Base-by-base conservation (phyloP, 2,329 filamentous ascomycete genomes). In the Beauveria scarabaeidicola region DNA sequence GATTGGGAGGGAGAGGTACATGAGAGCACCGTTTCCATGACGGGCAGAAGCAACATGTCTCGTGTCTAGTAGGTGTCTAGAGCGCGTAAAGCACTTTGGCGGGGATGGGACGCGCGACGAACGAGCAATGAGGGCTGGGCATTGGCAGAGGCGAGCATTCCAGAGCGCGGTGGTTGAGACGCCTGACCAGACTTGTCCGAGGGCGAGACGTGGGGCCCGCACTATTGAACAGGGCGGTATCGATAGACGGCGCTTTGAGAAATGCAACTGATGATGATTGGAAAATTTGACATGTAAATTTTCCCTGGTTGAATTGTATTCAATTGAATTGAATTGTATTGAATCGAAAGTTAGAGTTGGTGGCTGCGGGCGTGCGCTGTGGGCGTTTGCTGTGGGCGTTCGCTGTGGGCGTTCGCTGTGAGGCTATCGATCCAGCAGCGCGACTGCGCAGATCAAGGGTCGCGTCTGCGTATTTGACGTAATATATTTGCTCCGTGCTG, bases 1-100 rank as follows among this genome's bases (percentile, higher is more conserved):
- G 32, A 29, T 52, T 41, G 51, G 15, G 44, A 40, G 29, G 15
- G 48, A 60, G 52, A 32, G 29, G 55, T 43, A 54, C 43, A 55
- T 51, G 58, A 58, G 63, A 60, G 62, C 58, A 52, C 64, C 50
- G 38, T 44, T 38, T 57, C 62, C 70, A 72, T 71, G 66, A 58
- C 67, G 60, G 51, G 44, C 62, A 64, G 70, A 70, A 70, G 70
- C 69, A 63, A 65, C 64, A 63, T 72, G 67, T 71, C 65, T 66
- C 57, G 66, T 70, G 65, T 66, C 55, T 29, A 15, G 50, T 21
- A 53, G 25, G 40, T 46, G 17, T 46, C 36, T 27, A 2, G 9
- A 38, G 29, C 60, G 60, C 54, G 60, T 61, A 52, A 52, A 58
- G 47, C 23, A 48, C 23, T 38, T 54, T 27, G 52, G 40, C 21